phyloP scores from a whole-genome alignment of 1,284 basidiomycete species.

The Psilocybe mexicana region DNA sequence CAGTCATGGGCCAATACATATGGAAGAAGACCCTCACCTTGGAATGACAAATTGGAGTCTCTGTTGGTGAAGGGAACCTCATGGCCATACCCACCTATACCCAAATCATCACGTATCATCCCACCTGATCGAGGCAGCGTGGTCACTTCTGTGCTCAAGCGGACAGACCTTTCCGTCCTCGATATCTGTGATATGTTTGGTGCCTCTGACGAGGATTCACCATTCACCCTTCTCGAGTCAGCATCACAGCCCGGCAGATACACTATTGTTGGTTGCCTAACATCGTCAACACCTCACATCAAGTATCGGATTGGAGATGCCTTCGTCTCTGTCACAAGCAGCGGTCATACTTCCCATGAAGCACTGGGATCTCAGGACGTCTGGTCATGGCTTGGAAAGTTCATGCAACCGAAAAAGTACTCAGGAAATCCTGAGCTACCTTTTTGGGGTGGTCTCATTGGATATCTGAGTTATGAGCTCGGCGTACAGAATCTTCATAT shows the following conservation, averaged over 20 bases:
- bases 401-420: constrained; percentile 52
- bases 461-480: constrained; percentile 74
- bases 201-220: constrained; percentile 53
- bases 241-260: constrained; percentile 72
- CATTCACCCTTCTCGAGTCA: constrained; percentile 75
- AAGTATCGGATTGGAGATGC: constrained; percentile 55
- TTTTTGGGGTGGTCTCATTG: constrained; percentile 80
- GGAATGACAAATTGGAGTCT: constrained; percentile 38
- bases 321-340: constrained; percentile 43
- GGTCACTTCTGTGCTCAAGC: constrained; percentile 40
- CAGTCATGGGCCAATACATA: constrained; percentile 49
- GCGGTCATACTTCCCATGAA: constrained; percentile 32
- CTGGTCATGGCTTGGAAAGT: constrained; percentile 73
- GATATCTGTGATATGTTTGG: constrained; percentile 62
- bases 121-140: constrained; percentile 32
- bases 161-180: constrained; percentile 42
- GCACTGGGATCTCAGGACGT: constrained; percentile 48
- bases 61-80: constrained; percentile 39
- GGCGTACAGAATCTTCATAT: constrained; percentile 58
- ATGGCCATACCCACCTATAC: constrained; percentile 51
- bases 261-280: constrained; percentile 65
- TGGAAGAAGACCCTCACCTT: constrained; percentile 39
- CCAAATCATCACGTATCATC: constrained; percentile 24
- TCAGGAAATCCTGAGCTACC: constrained; percentile 55
- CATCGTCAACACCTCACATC: constrained; percentile 53